A percentile compares a stretch with the other conserved stretches of the same genome.
Evolutionary conservation across 2,329 filamentous ascomycete genomes (phyloP).

Genomic region (Colletotrichum sp.): DNA sequence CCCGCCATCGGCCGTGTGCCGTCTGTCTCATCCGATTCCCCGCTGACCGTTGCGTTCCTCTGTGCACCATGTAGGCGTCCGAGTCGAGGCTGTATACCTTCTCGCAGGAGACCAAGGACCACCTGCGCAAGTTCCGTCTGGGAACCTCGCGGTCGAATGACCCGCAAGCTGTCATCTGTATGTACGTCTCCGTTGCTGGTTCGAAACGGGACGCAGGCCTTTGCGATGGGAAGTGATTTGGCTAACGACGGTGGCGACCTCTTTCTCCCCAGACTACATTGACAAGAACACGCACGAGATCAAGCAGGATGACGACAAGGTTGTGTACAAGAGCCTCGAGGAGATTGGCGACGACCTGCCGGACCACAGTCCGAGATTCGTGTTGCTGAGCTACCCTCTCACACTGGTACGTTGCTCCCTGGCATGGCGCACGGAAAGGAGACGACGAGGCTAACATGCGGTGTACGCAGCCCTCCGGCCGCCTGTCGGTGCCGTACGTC

Average conservation of each 20-base stretch:
- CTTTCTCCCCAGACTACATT: constrained; percentile 74
- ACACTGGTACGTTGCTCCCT: constrained; percentile 67
- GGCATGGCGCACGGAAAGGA: neutral
- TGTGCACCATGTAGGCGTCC: constrained; percentile 56
- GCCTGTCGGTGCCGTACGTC: constrained; percentile 89
- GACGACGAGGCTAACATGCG: neutral
- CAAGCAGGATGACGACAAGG: constrained; percentile 77
- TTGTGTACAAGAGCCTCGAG: constrained; percentile 79
- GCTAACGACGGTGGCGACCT: neutral
- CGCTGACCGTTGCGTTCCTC: neutral
- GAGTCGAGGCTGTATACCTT: constrained; percentile 93
- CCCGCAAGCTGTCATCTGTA: constrained; percentile 95
- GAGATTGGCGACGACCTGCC: constrained; percentile 89
- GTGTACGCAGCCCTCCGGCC: constrained; percentile 72
- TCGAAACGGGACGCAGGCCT: neutral
- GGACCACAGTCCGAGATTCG: constrained; percentile 87
- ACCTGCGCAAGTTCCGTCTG: constrained; percentile 93
- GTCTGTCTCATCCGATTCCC: neutral
- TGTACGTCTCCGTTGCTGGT: constrained; percentile 45
- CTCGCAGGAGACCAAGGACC: constrained; percentile 86
- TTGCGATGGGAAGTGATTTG: neutral
- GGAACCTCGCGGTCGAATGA: constrained; percentile 85
- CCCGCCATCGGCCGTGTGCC: neutral
- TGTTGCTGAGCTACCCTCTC: constrained; percentile 89
- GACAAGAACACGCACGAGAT: constrained; percentile 92